Evolutionary conservation across 2,329 filamentous ascomycete species (phyloP), one percentile per base, ranked within the genome.

Genomic region (Fusarium sp.): DNA sequence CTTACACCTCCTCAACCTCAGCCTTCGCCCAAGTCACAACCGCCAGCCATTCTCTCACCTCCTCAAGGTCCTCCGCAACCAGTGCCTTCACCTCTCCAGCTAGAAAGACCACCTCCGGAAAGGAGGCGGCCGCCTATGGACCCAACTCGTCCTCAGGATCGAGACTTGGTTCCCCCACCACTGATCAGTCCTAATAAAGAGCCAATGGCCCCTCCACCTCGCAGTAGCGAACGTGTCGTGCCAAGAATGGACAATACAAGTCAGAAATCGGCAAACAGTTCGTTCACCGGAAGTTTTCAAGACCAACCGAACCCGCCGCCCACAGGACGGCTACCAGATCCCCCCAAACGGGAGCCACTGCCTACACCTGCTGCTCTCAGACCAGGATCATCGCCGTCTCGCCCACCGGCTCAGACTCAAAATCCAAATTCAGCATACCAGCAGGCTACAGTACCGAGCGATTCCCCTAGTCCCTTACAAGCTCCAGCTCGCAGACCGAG

Each of bases 91-190:
- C 69, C 69, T 29, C 69, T 72, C 67, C 77, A 75, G 43, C 53
- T 66, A 10, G 84, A 85, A 38, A 81, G 86, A 24, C 83, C 83
- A 34, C 84, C 88, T 2, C 90, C 90, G 1, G 89, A 91, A 72
- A 84, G 90, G 66, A 89, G 86, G 77, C 82, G 90, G 51, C 90
- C 90, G 3, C 89, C 90, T 1, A 91, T 92, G 88, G 87, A 90
- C 63, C 85, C 87, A 10, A 79, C 86, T 9, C 82, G 87, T 32
- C 86, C 87, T 10, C 82, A 84, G 52, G 84, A 89, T 69, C 84
- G 83, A 50, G 85, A 87, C 55, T 78, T 90, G 38, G 87, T 90
- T 5, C 88, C 88, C 9, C 87, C 86, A 6, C 88, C 88, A 8
- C 75, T 90, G 44, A 87, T 87, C 79, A 88, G 86, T 70, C 83